phyloP scores from a whole-genome alignment of 208 protist species.

The Acanthamoeba healyi region DNA sequence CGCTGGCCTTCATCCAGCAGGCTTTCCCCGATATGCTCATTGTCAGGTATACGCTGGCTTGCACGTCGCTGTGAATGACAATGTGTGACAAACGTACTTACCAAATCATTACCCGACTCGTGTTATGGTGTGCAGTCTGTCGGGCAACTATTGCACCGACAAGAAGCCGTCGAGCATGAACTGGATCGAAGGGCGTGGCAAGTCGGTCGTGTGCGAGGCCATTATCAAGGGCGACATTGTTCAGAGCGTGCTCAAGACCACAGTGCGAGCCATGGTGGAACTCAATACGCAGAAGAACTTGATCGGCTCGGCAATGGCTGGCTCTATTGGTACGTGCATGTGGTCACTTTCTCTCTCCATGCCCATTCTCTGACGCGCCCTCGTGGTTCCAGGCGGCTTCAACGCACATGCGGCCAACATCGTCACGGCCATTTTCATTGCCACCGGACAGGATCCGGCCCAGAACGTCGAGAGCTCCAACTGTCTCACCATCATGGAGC shows the following conservation, averaged over 20 bases:
- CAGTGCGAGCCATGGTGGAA: slow-evolving; percentile 93
- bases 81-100: no score
- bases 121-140: slow-evolving; percentile 91
- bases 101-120: no score
- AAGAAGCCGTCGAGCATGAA: slow-evolving; percentile 99
- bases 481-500: slow-evolving; percentile 97
- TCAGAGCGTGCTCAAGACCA: slow-evolving; percentile 95
- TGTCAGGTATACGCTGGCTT: slow-evolving; percentile 83
- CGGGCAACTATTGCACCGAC: slow-evolving; percentile 98
- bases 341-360: background rate
- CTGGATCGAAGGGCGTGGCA: slow-evolving; percentile 98
- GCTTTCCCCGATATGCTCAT: slow-evolving; percentile 95
- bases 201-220: slow-evolving; percentile 96
- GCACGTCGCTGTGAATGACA: no score
- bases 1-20: slow-evolving; percentile 91
- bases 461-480: slow-evolving; percentile 98
- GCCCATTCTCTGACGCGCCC: background rate
- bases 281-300: slow-evolving; percentile 97
- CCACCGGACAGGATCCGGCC: slow-evolving; percentile 98
- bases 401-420: slow-evolving; percentile 99
- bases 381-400: slow-evolving; percentile 92
- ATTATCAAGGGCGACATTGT: slow-evolving; percentile 94
- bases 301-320: slow-evolving; percentile 97
- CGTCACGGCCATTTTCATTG: slow-evolving; percentile 97
- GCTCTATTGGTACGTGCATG: slow-evolving; percentile 89